Base-by-base conservation (phyloP, 805 yeast genomes). In the Tetrapisispora fleetii region DNA sequence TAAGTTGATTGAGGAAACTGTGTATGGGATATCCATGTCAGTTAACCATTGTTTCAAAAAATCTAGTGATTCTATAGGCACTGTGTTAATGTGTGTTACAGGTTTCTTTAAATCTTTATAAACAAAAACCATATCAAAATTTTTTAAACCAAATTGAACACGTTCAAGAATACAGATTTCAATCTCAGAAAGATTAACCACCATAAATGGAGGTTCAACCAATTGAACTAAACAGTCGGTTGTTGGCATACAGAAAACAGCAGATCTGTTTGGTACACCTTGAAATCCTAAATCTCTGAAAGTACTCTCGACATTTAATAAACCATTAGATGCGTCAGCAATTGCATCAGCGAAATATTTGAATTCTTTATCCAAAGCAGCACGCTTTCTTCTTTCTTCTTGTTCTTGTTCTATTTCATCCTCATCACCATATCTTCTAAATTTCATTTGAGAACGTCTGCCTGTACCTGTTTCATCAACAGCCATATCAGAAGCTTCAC, bases 361-460 rank as follows among this genome's bases (percentile, higher is more conserved):
- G 70, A 90, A 93, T 68, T 93, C 98, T 66, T 85, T 87, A 69
- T 93, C 96, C 59, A 93, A 77, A 37, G 87, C 78, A 22, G 86
- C 85, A 59, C 95, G 85, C 69, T 96, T 79, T 67, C 91, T 78
- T 71, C 97, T 82, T 70, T 93, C 99, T 67, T 93, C 98, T 69
- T 91, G 97, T 71, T 93, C 99, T 68, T 91, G 97, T 68, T 93
- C 98, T 54, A 93, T 74, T 70, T 93, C 99, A 67, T 93, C 99
- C 67, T 93, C 99, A 65, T 93, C 99, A 43, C 99, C 99, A 64
- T 93, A 93, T 61, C 93, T 71, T 64, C 93, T 73, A 55, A 78
- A 78, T 56, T 83, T 74, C 52, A 56, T 60, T 67, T 83, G 83
- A 55, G 77, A 78, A 67, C 97, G 81, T 70, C 87, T 83, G 53